Percentiles rank a stretch among this genome's conserved stretches.
These are phyloP conservation scores for Trametes maxima DNA, from an alignment of 768 basidiomycete species.

Conservation along the genomic window DNA sequence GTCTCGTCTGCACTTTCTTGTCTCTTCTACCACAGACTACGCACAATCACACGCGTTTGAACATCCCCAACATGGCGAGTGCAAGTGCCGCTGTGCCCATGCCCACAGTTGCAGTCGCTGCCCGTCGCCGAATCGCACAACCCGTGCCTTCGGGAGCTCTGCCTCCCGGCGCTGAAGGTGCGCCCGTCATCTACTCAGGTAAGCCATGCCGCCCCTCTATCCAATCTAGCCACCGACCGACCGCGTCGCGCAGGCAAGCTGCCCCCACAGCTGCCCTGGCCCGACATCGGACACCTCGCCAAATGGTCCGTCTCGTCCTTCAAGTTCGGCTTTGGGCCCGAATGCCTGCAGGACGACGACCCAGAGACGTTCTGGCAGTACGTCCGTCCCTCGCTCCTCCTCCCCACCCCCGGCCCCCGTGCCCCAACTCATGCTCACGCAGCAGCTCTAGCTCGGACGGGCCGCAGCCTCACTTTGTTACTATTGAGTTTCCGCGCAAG, in stretches of 20 bases:
- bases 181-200: constrained; percentile 44
- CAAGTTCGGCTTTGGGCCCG: constrained; percentile 96
- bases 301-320: constrained; percentile 96
- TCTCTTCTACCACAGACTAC: too few relatives aligned
- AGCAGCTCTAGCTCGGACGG: constrained; percentile 73
- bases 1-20: too few relatives aligned
- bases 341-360: constrained; percentile 86
- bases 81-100: constrained; percentile 17
- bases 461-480: constrained; percentile 95
- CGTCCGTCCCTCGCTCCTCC: constrained; percentile 36
- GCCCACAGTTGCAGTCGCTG: constrained; percentile 16
- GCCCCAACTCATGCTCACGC: constrained; percentile 1
- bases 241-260: constrained; percentile 34
- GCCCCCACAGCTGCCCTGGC: constrained; percentile 64
- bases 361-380: constrained; percentile 98
- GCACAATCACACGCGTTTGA: background rate
- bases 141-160: constrained; percentile 1
- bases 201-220: constrained; percentile 6
- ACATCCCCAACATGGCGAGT: constrained; percentile 12
- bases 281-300: constrained; percentile 85
- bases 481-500: constrained; percentile 89
- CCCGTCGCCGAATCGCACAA: constrained; percentile 15
- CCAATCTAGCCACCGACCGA: background rate
- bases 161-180: constrained; percentile 29
- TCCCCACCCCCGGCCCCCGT: background rate